phyloP scores from a whole-genome alignment of 2,329 filamentous ascomycete species.

The Plectosphaerella cucumerina region DNA sequence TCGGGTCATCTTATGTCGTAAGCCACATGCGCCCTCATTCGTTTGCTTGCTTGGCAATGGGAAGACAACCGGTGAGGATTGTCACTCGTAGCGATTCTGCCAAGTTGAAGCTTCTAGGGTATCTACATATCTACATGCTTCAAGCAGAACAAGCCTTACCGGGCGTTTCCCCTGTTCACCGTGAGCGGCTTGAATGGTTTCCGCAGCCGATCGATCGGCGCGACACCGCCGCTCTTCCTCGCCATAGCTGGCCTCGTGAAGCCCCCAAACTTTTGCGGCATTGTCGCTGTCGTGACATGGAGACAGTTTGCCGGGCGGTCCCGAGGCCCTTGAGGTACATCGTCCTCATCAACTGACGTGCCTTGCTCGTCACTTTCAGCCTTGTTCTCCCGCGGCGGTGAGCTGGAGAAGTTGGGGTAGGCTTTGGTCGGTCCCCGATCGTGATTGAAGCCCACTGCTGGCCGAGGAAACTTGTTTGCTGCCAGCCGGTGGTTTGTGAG shows the following conservation, averaged over 20 bases:
- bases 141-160: background rate
- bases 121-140: background rate
- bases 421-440: background rate
- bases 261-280: constrained; percentile 24
- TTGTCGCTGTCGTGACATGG: constrained; percentile 47
- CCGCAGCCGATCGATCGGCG: constrained; percentile 44
- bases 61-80: too few relatives aligned
- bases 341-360: constrained; percentile 17
- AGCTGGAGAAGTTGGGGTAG: constrained; percentile 58
- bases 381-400: constrained; percentile 34
- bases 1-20: background rate
- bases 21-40: too few relatives aligned
- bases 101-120: background rate
- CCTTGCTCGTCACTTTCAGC: constrained; percentile 7
- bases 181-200: constrained; percentile 56
- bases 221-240: constrained; percentile 32
- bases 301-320: constrained; percentile 39
- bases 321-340: constrained; percentile 25
- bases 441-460: constrained; percentile 9
- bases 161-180: constrained; percentile 33
- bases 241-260: constrained; percentile 41
- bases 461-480: background rate
- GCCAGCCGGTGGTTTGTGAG: constrained; percentile 16
- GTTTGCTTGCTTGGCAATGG: too few relatives aligned
- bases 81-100: background rate